Evolutionary conservation across 371 early-diverging fungal genomes (phyloP), one percentile per base, ranked within the genome.

Genomic region (Actinomortierella ambigua): DNA sequence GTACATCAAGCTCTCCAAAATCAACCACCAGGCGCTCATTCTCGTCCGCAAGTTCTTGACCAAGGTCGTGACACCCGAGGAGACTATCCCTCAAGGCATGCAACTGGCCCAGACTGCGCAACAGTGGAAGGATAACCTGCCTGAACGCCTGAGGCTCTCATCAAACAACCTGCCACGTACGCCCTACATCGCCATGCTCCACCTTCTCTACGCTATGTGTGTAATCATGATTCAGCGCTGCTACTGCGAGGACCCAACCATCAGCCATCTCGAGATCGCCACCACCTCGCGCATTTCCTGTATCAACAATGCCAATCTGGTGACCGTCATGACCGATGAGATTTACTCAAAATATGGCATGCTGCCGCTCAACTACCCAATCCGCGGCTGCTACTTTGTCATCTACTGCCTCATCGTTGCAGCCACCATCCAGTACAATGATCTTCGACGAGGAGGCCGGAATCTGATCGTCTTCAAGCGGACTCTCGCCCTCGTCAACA

Each of bases 211-310:
- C 57, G 75, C 84, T 53, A 86, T 84, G 11, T 65, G 81, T 34
- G 57, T 81, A 48, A 59, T 86, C 43, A 66, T 88, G 53, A 61
- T 86, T 18, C 85, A 85, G 61, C 71, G 88, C 22, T 87, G 85
- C 9, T 88, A 79, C 71, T 76, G 62, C 18, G 76, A 65, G 39
- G 61, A 68, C 17, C 64, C 57, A 26, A 78, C 59, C 43, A 55
- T 65, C 57, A 60, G 62, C n/a, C 61, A 68, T 50, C 42, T 71
- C 29, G 70, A 70, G 43, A 68, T 68, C 53, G 77, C 64, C 5
- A 62, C 69, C 6, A 68, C 58, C 54, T 84, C 75, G 13, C 49
- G 64, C 13, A 81, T 75, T 43, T 85, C 84, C 5, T 88, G 88
- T 59, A 83, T 83, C 0, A 78, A 76, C 40, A 82, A 86, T 13